Base-by-base conservation (phyloP, 1,284 basidiomycete species). In the Leccinum subspadiceum region DNA sequence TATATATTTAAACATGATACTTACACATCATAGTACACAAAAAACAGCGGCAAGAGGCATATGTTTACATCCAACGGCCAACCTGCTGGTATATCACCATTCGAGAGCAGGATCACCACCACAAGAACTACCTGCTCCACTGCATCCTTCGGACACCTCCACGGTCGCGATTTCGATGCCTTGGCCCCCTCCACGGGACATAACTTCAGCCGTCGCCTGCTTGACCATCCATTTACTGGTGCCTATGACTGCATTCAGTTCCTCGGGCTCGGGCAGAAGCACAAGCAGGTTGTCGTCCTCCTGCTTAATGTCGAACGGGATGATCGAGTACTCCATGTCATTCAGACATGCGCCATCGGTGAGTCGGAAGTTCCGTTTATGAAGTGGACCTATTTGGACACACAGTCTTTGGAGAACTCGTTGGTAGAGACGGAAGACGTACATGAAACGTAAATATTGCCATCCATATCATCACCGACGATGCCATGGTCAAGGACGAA, bases 401-500 rank as follows among this genome's bases (percentile, higher is more conserved):
- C 2, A 10, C 9, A 44, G 17, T 17, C 41, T 17, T 44, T 44
- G 9, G 41, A 2, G 10, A 10, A 10, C 17, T 10, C 17, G 4
- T 20, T 20, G 17, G 9, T 44, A 20, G 5, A 10, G 41, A 41
- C 17, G 17, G 41, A 20, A 62, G 10, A 73, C 78, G 62, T 59
- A 80, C 79, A 78, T 17, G 79, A 79, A 44, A 80, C 73, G 41
- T 80, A 79, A 20, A 80, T 64, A 7, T 76, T 73, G 2, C 84
- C 85, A 5, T 79, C 74, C n/a, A 78, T 70, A 59, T 84, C 83
- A 66, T 87, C 85, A 1, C 85, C 84, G 15, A 88, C 74, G 57
- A 86, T 78, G 26, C 90, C 90, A 63, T 90, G 86, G 37, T 86
- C 84, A 26, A 92, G 81, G 12, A 90, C 87, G 65, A 90, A 90